Base-by-base conservation (phyloP, 2,329 filamentous ascomycete genomes). In the Pestalotiopsis sp. region DNA sequence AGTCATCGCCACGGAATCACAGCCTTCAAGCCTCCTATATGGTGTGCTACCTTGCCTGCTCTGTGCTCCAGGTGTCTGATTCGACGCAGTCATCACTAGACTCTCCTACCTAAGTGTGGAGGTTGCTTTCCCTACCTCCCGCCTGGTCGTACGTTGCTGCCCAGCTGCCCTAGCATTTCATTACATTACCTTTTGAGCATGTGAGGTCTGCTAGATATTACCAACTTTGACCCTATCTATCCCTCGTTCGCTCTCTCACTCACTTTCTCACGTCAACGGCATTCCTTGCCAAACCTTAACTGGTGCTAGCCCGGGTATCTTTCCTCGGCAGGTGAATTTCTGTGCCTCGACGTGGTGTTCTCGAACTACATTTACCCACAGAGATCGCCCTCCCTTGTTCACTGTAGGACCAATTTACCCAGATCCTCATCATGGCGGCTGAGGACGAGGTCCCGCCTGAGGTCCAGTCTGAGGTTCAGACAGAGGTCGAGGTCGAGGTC, bases 391-490 rank as follows among this genome's bases (percentile, higher is more conserved):
- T n/a, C 30, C 40, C 10, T 14, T n/a, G 17, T 35, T 20, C 13
- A 35, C 26, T 40, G 11, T 7, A 40, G 44, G 11, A n/a, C 13
- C n/a, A 61, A 1, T 7, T 61, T 17, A 39, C n/a, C 13, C 6
- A 35, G 11, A 22, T 6, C 7, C 7, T 13, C 64, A 72, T 44
- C 61, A 76, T 75, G 74, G 72, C 71, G 66, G 24, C 40, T 20
- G 61, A 66, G 20, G 38, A 17, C 13, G 40, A 44, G 40, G 40
- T 44, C 13, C 30, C 7, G 6, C 30, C 30, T 35, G 30, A 35
- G 30, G 30, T 35, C 14, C 14, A 20, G 14, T 5, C 14, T 20
- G 14, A 20, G 62, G 72, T 35, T 58, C 75, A 75, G 73, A 72
- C 71, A 67, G 60, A 65, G 20, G 39, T 63, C 30, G 62, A 65